These are phyloP conservation scores for Naganishia antarctica DNA, from an alignment of 768 basidiomycete genomes.

Conservation along the genomic window DNA sequence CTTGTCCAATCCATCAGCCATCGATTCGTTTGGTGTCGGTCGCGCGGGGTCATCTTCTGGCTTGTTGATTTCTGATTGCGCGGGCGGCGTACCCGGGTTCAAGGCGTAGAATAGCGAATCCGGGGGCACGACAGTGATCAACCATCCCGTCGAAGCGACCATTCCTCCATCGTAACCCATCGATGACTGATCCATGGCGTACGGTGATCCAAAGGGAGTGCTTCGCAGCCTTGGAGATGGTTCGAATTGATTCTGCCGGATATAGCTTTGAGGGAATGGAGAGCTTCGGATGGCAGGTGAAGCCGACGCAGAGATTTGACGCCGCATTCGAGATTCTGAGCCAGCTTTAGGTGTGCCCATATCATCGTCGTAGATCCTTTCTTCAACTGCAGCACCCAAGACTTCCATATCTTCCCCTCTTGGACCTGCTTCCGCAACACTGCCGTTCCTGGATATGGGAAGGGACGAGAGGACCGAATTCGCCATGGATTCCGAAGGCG, in stretches of 20 bases:
- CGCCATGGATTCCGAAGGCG: background rate
- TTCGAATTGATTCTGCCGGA: background rate
- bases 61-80: background rate
- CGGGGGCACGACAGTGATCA: constrained; percentile 26
- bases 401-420: background rate
- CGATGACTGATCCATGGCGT: too few species aligned
- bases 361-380: background rate
- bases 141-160: constrained; percentile 15
- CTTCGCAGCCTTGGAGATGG: background rate
- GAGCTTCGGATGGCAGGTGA: background rate
- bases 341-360: constrained; percentile 1
- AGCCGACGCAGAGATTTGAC: too few species aligned
- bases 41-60: background rate
- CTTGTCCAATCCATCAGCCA: constrained; percentile 1
- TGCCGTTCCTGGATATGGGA: background rate
- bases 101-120: constrained; percentile 13
- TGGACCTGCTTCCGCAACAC: background rate
- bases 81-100: background rate
- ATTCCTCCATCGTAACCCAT: constrained; percentile 2
- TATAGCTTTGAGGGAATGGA: background rate
- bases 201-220: background rate
- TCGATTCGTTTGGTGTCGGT: background rate
- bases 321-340: background rate
- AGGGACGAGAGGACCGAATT: constrained; percentile 7
- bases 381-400: background rate